phyloP scores from a whole-genome alignment of 345 rosid species.

The Raphanus sativus region DNA sequence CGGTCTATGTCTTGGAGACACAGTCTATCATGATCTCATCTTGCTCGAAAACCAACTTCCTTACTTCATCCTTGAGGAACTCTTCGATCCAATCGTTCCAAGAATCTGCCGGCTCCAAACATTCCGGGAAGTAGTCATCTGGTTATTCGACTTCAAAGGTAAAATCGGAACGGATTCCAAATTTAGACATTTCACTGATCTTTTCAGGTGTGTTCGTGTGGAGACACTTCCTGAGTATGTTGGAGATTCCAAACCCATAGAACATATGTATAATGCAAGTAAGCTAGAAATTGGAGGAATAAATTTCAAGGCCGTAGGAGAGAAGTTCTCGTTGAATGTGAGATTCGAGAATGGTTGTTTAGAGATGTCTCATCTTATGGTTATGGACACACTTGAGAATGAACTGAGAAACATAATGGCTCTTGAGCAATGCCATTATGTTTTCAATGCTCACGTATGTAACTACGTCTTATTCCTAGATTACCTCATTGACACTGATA shows the following conservation, averaged over 20 bases:
- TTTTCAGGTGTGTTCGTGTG: not conserved
- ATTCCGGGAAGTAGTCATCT: too few relatives aligned
- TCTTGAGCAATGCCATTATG: conserved; percentile 17
- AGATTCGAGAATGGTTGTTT: conserved; percentile 3
- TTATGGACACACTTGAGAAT: not conserved
- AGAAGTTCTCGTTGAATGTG: not conserved
- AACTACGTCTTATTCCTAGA: not conserved
- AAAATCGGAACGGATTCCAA: too few relatives aligned
- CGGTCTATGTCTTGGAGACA: not conserved
- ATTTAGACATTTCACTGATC: not conserved
- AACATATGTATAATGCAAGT: not conserved
- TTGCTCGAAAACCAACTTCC: conserved; percentile 37
- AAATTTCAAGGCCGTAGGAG: not conserved
- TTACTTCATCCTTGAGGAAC: conserved; percentile 12
- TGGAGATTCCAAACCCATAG: not conserved
- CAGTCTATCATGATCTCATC: not conserved
- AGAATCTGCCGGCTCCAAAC: too few relatives aligned
- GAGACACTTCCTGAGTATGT: not conserved
- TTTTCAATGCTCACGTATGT: not conserved
- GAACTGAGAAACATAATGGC: conserved; percentile 15
- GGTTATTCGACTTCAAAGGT: too few relatives aligned
- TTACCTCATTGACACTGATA: not conserved
- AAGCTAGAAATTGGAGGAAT: not conserved
- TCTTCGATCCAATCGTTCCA: not conserved
- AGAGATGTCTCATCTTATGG: not conserved